phyloP scores from a whole-genome alignment of 1,284 basidiomycete genomes.

The Retiboletus flavoniger region DNA sequence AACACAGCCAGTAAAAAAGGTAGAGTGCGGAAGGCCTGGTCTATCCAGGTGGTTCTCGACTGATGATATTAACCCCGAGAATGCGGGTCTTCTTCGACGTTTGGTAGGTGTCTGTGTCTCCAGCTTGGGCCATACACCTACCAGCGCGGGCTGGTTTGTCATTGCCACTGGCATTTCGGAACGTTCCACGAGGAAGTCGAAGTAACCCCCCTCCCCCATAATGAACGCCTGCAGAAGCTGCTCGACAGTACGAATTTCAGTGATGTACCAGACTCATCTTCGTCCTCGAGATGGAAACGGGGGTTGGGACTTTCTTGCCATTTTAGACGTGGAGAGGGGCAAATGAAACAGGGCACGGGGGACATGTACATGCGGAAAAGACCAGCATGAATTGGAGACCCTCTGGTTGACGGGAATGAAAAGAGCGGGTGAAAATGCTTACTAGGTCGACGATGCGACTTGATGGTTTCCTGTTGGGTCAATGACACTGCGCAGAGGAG shows the following conservation, averaged over 20 bases:
- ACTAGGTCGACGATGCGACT: conserved; percentile 2
- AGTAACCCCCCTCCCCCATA: neutral
- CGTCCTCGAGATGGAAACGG: conserved; percentile 6
- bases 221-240: conserved; percentile 11
- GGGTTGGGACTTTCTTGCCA: conserved; percentile 2
- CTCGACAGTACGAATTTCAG: conserved; percentile 13
- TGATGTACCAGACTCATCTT: conserved; percentile 13
- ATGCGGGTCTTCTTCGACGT: conserved; percentile 1
- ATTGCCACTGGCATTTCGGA: conserved; percentile 10
- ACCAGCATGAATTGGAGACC: conserved; percentile 7
- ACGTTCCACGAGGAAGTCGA: conserved; percentile 8
- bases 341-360: conserved; percentile 16
- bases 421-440: conserved; percentile 4
- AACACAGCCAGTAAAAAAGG: conserved; percentile 3
- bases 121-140: conserved; percentile 4
- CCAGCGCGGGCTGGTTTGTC: conserved; percentile 13
- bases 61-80: conserved; percentile 13
- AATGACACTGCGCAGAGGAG: neutral
- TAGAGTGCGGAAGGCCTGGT: conserved; percentile 2
- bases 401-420: conserved; percentile 27
- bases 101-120: conserved; percentile 2
- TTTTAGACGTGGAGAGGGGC: conserved; percentile 16
- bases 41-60: conserved; percentile 10
- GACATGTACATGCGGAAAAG: conserved; percentile 7
- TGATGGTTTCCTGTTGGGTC: conserved; percentile 14